phyloP scores from a whole-genome alignment of 163 green algal species.

The Chlorella variabilis region DNA sequence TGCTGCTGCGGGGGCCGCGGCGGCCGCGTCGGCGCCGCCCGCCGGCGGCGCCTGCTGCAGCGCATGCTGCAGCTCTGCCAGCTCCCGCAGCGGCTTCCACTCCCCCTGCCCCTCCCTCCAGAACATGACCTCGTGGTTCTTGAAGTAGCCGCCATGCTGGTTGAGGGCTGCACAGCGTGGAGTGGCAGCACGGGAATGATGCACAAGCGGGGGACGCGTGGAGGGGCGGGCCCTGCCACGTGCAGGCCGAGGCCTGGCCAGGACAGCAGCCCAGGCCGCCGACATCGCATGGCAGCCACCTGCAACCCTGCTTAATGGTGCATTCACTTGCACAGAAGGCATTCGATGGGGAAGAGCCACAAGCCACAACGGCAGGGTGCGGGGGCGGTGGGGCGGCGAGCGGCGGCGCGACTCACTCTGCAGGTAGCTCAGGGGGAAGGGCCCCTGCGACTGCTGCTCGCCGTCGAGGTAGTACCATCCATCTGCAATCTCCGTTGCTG shows the following conservation, averaged over 20 bases:
- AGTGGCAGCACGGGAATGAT: neutral
- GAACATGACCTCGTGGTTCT: slow-evolving; percentile 38
- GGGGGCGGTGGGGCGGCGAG: neutral
- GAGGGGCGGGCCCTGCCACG: too few species aligned
- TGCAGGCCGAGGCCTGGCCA: too few species aligned
- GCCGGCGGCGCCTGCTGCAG: slow-evolving; percentile 35
- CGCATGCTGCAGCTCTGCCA: slow-evolving; percentile 37
- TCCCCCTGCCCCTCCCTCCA: slow-evolving; percentile 52
- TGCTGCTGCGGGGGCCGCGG: neutral
- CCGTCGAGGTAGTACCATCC: slow-evolving; percentile 56
- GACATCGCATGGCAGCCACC: too few species aligned
- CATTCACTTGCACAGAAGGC: too few species aligned
- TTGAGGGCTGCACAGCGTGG: slow-evolving; percentile 38
- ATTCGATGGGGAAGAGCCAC: too few species aligned
- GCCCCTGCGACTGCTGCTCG: slow-evolving; percentile 38
- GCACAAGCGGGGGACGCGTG: too few species aligned
- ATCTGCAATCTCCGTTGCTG: neutral
- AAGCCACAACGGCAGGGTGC: too few species aligned
- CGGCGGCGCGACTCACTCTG: slow-evolving; percentile 32
- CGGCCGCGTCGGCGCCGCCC: neutral
- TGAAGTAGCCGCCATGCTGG: slow-evolving; percentile 42
- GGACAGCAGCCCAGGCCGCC: too few species aligned
- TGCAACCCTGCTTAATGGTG: too few species aligned
- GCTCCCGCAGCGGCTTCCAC: slow-evolving; percentile 47
- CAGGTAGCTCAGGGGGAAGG: slow-evolving; percentile 46